Base-by-base conservation (phyloP, 768 basidiomycete species). In the Auricularia sp. region DNA sequence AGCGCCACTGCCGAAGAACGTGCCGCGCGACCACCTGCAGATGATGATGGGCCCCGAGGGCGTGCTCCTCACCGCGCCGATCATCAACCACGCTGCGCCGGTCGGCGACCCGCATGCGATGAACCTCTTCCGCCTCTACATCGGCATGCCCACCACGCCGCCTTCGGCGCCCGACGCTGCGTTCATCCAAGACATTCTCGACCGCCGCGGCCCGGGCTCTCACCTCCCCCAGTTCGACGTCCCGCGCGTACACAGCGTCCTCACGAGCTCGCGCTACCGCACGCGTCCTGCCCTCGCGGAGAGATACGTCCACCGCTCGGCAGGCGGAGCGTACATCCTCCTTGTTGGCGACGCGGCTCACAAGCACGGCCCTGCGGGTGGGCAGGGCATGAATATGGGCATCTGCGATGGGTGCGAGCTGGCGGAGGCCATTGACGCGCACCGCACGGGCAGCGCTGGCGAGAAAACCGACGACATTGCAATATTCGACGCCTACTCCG, bases 341-440 rank as follows among this genome's bases (percentile, higher is more conserved):
- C 23, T 82, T 39, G 47, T 79, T 6, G 80, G 80, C 4, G 80
- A 82, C 67, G 81, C 83, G 3, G 83, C 83, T 39, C 81, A 77
- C 66, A 59, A 59, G 54, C 83, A 83, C 64, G 80, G 83, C 0
- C 83, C 83, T 29, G 74, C 77, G 5, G 83, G 83, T 1, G 83
- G 83, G 1, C 82, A 83, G 63, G 83, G 83, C 7, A 81, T 84
- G 82, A 83, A 83, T 65, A 76, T 84, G 14, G 81, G 83, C 4
- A 72, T 84, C 18, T 77, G 83, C 18, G 83, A 84, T 65, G 82
- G 79, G 4, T 70, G 82, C 33, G 73, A 74, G 60, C 75, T 83
- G 2, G 82, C 77, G 3, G 74, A 77, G 18, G 76, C 69, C 7
- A 70, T 84, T 43, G 69, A 71, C 16, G 71, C 74, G 21, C 79